Evolutionary conservation across 2,329 filamentous ascomycete species (phyloP), one percentile per base, ranked within the genome.

Genomic region (Scedosporium aurantiacum): DNA sequence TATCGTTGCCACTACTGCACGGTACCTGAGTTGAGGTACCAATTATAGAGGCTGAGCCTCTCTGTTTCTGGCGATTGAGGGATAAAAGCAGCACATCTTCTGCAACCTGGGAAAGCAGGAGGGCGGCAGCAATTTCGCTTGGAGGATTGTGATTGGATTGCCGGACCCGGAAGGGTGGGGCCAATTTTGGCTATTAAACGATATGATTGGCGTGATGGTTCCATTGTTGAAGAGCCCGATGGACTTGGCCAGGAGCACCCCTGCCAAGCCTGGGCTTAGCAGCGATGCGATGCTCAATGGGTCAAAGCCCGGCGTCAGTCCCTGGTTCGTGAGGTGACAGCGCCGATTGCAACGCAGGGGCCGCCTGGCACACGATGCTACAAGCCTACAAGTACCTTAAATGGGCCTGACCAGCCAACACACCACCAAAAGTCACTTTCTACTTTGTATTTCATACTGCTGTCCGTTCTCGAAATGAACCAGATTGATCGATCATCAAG

Each of bases 231-330:
- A 37, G 58, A 32, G 25, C 16, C 43, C 23, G 14, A 50, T 8
- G 40, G 10, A 37, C 32, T 18, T 32, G 25, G 7, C 56, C 58
- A 60, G 58, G 58, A 40, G 23, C 23, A 21, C 58, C 58, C 58
- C 58, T 60, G 58, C 58, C 58, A 60, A 60, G 58, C 27, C 25
- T 21, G 23, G 58, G 14, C 57, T 27, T 25, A 47, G 57, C 40
- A 12, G 12, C 58, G 25, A n/a, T 47, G 43, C 18, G 43, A 50
- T 37, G 10, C 32, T 37, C 32, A 37, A 37, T 18, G 23, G 57
- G 57, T 59, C 57, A 45, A 28, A 45, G 40, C 57, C 41, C 57
- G 40, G 16, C 43, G 10, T 47, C 28, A 18, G 55, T 54, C 50
- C 50, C 50, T 54, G 50, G 21, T 54, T 25, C 50, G 50, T 54